Conservation (phyloP, 2,329 filamentous ascomycete genomes). For the Lojkania enalia region DNA sequence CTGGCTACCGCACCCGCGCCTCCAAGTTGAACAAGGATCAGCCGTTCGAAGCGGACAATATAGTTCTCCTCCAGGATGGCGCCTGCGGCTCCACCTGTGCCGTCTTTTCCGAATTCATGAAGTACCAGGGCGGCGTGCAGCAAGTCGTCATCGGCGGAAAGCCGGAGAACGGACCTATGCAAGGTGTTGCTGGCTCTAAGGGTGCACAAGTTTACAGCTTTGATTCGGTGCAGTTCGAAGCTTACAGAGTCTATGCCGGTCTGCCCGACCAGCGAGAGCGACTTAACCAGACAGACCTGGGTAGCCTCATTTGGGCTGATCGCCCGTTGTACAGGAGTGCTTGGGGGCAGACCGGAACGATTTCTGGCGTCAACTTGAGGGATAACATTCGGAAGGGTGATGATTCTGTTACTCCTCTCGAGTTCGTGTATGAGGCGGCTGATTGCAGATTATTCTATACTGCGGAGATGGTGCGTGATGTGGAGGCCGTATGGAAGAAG, state of each 20-base stretch:
- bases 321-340: conserved; percentile 17
- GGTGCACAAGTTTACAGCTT: conserved; percentile 35
- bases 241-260: conserved; percentile 9
- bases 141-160: conserved; percentile 45
- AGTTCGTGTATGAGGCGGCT: conserved; percentile 63
- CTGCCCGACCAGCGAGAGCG: conserved; percentile 10
- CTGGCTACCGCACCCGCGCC: conserved; percentile 22
- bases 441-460: conserved; percentile 65
- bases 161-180: conserved; percentile 41
- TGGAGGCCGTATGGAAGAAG: conserved; percentile 54
- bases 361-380: conserved; percentile 19
- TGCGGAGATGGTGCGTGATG: conserved; percentile 53
- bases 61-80: conserved; percentile 44
- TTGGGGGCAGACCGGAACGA: conserved; percentile 11
- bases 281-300: conserved; percentile 22
- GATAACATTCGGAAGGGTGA: conserved; percentile 38
- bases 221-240: conserved; percentile 13
- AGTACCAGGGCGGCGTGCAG: conserved; percentile 43
- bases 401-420: conserved; percentile 47
- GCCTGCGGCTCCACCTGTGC: conserved; percentile 47
- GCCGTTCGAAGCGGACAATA: conserved; percentile 35
- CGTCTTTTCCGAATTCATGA: conserved; percentile 48
- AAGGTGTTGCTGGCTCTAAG: conserved; percentile 46
- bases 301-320: conserved; percentile 10
- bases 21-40: conserved; percentile 18